phyloP scores from a whole-genome alignment of 305 asterid species.

The Solanum chacoense region DNA sequence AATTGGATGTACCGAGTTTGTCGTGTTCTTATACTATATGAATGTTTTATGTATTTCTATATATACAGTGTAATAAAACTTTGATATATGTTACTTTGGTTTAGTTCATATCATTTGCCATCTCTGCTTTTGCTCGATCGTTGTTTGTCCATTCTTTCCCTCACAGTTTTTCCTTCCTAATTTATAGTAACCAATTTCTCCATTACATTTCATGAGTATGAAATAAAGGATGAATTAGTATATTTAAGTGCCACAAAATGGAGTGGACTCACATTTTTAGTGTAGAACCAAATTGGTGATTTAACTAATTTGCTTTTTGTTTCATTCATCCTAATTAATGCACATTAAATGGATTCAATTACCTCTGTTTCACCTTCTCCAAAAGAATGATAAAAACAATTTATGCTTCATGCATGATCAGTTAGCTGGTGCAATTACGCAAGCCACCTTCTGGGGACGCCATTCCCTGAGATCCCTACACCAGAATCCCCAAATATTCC shows the following conservation, averaged over 20 bases:
- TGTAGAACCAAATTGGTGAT: neutral
- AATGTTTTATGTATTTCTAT: neutral
- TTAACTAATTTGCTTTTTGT: neutral
- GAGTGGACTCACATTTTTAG: neutral
- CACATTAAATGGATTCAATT: neutral
- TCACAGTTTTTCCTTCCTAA: neutral
- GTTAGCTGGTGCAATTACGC: neutral
- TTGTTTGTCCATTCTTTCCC: neutral
- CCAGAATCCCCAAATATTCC: constrained; percentile 2
- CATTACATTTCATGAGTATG: neutral
- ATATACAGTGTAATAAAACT: neutral
- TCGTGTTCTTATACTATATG: neutral
- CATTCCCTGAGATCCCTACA: constrained; percentile 1
- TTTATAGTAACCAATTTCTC: neutral
- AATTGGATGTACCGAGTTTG: neutral
- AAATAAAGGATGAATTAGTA: neutral
- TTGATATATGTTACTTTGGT: neutral
- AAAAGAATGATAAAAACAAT: neutral
- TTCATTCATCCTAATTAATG: neutral
- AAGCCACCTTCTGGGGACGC: constrained; percentile 8
- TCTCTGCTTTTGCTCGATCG: neutral
- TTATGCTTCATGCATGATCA: neutral
- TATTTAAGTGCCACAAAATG: neutral
- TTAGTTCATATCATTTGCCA: neutral
- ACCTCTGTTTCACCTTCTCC: neutral